Evolutionary conservation across 495 filamentous ascomycete species (phyloP).

Genomic region (Cudoniella acicularis): DNA sequence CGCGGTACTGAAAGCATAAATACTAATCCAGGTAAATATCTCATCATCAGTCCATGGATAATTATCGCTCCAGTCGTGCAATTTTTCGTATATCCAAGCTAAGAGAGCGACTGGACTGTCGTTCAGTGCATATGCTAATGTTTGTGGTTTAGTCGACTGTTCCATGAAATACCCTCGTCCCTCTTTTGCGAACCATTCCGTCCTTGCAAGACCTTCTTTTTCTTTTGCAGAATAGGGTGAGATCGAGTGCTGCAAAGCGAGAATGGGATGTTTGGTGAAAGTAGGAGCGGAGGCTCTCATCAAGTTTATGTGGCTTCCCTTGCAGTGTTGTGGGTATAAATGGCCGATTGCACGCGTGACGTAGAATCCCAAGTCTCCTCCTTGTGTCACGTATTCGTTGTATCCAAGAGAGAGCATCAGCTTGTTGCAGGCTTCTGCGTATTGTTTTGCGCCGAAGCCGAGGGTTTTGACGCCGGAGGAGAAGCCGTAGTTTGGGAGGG

Average conservation of each 20-base stretch:
- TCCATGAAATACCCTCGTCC: slow-evolving; percentile 43
- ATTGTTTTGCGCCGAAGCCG: slow-evolving; percentile 57
- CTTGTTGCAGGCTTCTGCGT: slow-evolving; percentile 58
- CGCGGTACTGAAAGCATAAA: slow-evolving; percentile 57
- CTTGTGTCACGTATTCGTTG: slow-evolving; percentile 62
- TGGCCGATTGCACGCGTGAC: slow-evolving; percentile 56
- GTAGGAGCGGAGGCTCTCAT: slow-evolving; percentile 30
- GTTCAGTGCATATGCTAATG: slow-evolving; percentile 52
- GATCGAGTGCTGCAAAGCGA: slow-evolving; percentile 17
- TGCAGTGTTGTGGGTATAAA: slow-evolving; percentile 52
- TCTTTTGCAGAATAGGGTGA: slow-evolving; percentile 31
- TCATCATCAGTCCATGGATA: slow-evolving; percentile 69
- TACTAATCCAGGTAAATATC: slow-evolving; percentile 60
- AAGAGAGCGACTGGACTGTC: slow-evolving; percentile 60
- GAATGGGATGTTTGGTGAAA: slow-evolving; percentile 12
- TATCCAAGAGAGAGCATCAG: slow-evolving; percentile 68
- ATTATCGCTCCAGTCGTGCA: slow-evolving; percentile 62
- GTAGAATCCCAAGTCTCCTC: slow-evolving; percentile 67
- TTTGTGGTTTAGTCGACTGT: slow-evolving; percentile 62
- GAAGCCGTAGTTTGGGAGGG: slow-evolving; percentile 68
- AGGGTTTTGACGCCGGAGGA: slow-evolving; percentile 30
- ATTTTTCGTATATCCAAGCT: slow-evolving; percentile 71
- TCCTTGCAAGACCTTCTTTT: slow-evolving; percentile 35
- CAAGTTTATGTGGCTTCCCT: slow-evolving; percentile 50
- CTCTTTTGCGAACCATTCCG: slow-evolving; percentile 39